phyloP scores from a whole-genome alignment of 768 basidiomycete genomes.

The Guyanaporus albipodus region DNA sequence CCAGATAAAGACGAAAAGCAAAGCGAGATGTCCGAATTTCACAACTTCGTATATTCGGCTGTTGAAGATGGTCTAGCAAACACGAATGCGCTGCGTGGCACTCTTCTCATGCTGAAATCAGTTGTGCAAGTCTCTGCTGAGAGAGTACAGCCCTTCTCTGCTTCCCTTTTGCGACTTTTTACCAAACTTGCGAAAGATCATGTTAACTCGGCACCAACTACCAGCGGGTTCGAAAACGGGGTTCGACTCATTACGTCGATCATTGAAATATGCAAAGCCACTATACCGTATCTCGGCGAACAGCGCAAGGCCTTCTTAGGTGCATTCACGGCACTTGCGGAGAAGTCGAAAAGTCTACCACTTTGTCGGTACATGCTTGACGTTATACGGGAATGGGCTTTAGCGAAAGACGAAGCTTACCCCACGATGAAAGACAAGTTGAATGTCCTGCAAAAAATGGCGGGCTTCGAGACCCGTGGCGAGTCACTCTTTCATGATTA shows the following conservation, averaged over 20 bases:
- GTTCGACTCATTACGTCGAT: constrained; percentile 71
- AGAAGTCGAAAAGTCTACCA: constrained; percentile 77
- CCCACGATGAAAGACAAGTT: constrained; percentile 97
- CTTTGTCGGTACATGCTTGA: constrained; percentile 86
- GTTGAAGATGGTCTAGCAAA: constrained; percentile 80
- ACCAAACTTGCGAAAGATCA: constrained; percentile 88
- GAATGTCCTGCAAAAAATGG: constrained; percentile 83
- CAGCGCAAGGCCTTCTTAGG: constrained; percentile 78
- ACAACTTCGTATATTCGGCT: constrained; percentile 67
- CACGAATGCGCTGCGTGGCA: constrained; percentile 67
- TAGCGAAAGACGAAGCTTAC: constrained; percentile 77
- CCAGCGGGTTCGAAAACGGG: constrained; percentile 51
- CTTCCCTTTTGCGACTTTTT: constrained; percentile 76
- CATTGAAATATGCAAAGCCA: constrained; percentile 79
- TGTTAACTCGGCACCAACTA: constrained; percentile 49
- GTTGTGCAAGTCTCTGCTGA: constrained; percentile 78
- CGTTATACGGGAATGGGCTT: constrained; percentile 85
- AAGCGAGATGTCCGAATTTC: constrained; percentile 71
- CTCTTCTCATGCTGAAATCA: constrained; percentile 82
- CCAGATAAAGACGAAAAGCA: constrained; percentile 74
- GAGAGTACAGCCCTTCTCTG: constrained; percentile 75
- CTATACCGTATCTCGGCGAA: constrained; percentile 81
- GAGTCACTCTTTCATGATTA: constrained; percentile 81
- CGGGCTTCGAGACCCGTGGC: constrained; percentile 70
- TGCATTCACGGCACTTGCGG: constrained; percentile 75